Conservation (phyloP, 2,329 filamentous ascomycete species). For the Colletotrichum incanum region DNA sequence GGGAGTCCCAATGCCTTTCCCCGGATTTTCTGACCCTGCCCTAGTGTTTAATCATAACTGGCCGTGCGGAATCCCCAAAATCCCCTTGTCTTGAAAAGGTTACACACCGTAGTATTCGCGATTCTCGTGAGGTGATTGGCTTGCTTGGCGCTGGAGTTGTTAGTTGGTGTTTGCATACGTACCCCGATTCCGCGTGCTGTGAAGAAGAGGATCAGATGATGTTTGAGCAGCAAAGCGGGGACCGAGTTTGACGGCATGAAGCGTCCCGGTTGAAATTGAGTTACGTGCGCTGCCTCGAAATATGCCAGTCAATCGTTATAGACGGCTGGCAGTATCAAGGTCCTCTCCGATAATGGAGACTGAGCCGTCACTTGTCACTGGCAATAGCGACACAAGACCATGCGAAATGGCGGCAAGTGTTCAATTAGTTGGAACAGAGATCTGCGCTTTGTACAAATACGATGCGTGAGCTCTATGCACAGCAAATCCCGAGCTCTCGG, state of each 20-base stretch:
- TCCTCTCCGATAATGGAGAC: too few relatives aligned
- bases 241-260: constrained; percentile 7
- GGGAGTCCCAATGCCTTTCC: neutral
- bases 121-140: neutral
- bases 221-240: constrained; percentile 14
- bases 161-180: neutral
- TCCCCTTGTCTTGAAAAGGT: neutral
- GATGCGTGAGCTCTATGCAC: constrained; percentile 36
- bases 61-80: too few relatives aligned
- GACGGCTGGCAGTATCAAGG: too few relatives aligned
- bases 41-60: neutral
- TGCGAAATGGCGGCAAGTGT: neutral
- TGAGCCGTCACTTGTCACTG: neutral
- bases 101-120: constrained; percentile 3
- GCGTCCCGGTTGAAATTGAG: neutral
- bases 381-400: neutral
- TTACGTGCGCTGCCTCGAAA: neutral
- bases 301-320: neutral
- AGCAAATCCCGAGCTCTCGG: constrained; percentile 11
- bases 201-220: constrained; percentile 12
- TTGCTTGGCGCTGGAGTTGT: neutral
- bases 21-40: neutral
- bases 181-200: neutral
- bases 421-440: constrained; percentile 17
- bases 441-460: constrained; percentile 33